phyloP scores from a whole-genome alignment of 257 asterid genomes.

The Perilla frutescens region DNA sequence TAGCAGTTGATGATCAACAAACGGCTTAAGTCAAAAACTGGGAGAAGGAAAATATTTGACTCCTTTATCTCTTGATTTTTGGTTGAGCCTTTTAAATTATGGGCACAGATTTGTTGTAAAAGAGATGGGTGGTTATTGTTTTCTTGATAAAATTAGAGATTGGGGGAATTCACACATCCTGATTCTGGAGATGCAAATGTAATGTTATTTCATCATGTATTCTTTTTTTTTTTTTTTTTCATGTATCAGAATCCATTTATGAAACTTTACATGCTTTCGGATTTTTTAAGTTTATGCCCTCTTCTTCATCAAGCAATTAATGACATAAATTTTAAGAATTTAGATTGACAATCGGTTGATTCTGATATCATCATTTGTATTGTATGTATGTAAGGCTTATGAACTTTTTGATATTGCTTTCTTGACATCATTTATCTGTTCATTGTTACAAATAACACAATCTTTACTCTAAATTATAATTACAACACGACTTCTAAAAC shows the following conservation, averaged over 20 bases:
- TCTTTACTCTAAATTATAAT: too few relatives aligned
- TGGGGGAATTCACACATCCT: background rate
- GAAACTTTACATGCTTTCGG: background rate
- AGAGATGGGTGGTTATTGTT: conserved; percentile 1
- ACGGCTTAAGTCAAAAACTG: conserved; percentile 12
- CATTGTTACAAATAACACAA: too few relatives aligned
- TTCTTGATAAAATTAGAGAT: background rate
- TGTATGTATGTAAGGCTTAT: too few relatives aligned
- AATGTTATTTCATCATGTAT: background rate
- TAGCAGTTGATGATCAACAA: conserved; percentile 30
- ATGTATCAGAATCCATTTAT: background rate
- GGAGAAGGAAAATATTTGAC: conserved; percentile 7
- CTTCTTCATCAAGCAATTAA: too few relatives aligned
- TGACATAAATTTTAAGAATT: too few relatives aligned
- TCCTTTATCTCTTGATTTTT: background rate
- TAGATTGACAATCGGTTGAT: too few relatives aligned
- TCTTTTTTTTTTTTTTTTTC: too few relatives aligned
- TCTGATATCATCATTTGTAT: too few relatives aligned
- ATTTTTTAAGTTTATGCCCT: too few relatives aligned
- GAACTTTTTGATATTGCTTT: too few relatives aligned
- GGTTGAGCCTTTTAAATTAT: background rate
- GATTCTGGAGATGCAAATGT: conserved; percentile 2
- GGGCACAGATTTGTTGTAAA: background rate
- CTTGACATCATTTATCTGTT: too few relatives aligned
- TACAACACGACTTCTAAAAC: too few relatives aligned